A percentile compares a stretch with the other conserved stretches of the same genome.
phyloP scores from a whole-genome alignment of 306 rosid genomes.

The Inga laurina region DNA sequence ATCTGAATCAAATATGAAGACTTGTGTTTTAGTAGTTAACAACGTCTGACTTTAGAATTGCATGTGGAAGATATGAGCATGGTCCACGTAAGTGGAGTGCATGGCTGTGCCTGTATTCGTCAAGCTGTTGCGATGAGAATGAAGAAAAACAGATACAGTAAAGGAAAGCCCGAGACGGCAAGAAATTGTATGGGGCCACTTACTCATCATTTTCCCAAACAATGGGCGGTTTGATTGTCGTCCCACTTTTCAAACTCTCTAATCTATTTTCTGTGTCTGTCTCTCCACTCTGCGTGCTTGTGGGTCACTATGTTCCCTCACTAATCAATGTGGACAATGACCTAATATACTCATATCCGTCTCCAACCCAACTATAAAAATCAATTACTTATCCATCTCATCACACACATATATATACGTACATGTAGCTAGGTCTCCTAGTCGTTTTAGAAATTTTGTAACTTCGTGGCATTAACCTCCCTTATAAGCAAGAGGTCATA shows the following conservation, averaged over 20 bases:
- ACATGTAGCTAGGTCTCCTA: not conserved
- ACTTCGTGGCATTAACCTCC: too few relatives aligned
- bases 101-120: not conserved
- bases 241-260: not conserved
- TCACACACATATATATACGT: too few relatives aligned
- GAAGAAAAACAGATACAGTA: not conserved
- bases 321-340: not conserved
- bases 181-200: not conserved
- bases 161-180: not conserved
- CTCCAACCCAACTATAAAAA: not conserved
- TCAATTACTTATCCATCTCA: not conserved
- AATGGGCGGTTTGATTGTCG: not conserved
- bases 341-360: too few relatives aligned
- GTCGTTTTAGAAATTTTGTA: not conserved
- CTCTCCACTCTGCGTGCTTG: not conserved
- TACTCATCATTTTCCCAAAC: not conserved
- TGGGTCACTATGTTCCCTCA: not conserved
- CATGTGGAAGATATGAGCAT: too few relatives aligned
- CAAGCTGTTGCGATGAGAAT: too few relatives aligned
- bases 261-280: not conserved
- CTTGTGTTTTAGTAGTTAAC: too few relatives aligned
- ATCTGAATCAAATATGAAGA: too few relatives aligned
- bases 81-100: not conserved
- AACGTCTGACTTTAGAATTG: too few relatives aligned
- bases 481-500: too few relatives aligned